Percentiles rank a stretch among this genome's conserved stretches.
These are phyloP conservation scores for Monosporascus sp. DNA, from an alignment of 2,329 filamentous ascomycete genomes.

Conservation along the genomic window DNA sequence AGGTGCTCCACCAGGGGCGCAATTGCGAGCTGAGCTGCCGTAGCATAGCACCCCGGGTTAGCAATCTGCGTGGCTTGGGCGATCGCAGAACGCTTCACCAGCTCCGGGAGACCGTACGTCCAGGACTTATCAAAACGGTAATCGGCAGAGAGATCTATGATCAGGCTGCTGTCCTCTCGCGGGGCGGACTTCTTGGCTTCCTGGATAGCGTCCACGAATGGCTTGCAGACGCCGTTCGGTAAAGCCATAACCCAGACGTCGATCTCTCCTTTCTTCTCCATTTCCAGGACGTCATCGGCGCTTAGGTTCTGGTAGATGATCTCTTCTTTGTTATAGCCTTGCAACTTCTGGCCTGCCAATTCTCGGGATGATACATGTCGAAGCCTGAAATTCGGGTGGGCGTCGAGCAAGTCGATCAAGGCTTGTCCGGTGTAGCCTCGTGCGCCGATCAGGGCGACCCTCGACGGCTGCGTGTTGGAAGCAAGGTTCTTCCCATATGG, in stretches of 20 bases:
- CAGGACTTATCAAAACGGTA: constrained; percentile 82
- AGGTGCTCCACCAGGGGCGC: constrained; percentile 73
- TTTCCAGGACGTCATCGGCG: constrained; percentile 77
- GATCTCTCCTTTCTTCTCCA: constrained; percentile 78
- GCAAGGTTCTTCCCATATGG: constrained; percentile 84
- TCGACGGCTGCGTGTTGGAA: constrained; percentile 71
- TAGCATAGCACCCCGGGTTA: constrained; percentile 95
- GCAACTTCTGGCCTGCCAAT: constrained; percentile 76
- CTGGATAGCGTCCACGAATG: constrained; percentile 84
- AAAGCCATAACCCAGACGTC: constrained; percentile 98
- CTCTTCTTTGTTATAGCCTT: constrained; percentile 86
- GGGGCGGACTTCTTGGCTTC: constrained; percentile 52
- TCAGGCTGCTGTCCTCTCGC: constrained; percentile 57
- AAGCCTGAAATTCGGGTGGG: constrained; percentile 85
- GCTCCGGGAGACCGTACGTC: constrained; percentile 88
- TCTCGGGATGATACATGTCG: constrained; percentile 91
- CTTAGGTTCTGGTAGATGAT: constrained; percentile 89
- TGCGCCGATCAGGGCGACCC: constrained; percentile 82
- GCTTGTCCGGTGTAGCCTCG: constrained; percentile 93
- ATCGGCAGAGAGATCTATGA: constrained; percentile 94
- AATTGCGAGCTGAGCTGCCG: constrained; percentile 84
- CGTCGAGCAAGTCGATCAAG: constrained; percentile 79
- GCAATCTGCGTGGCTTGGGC: constrained; percentile 74
- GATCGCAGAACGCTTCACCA: constrained; percentile 71
- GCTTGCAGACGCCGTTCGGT: constrained; percentile 90